A percentile compares a stretch with the other conserved stretches of the same genome.
These are phyloP conservation scores for Malassezia equina DNA, from an alignment of 1,284 basidiomycete species.

Conservation along the genomic window DNA sequence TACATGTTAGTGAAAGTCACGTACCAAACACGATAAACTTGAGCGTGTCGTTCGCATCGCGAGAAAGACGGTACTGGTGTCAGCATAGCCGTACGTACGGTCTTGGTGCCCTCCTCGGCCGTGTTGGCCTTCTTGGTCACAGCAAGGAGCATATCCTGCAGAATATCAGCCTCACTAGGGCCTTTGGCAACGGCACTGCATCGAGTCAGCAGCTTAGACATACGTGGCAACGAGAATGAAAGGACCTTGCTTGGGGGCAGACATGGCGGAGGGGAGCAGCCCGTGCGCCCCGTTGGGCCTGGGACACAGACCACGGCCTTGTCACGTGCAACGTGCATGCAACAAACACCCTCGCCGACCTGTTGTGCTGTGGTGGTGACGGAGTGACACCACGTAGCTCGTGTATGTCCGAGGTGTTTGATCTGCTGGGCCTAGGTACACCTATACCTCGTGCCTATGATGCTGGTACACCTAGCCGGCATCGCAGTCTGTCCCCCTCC, in stretches of 20 bases:
- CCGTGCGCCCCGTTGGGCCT: too few relatives aligned
- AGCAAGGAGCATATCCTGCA: background rate
- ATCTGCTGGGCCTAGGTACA: constrained; percentile 12
- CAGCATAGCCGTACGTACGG: constrained; percentile 6
- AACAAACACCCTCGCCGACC: background rate
- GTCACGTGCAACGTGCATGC: background rate
- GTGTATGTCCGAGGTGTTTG: constrained; percentile 17
- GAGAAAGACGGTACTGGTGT: constrained; percentile 14
- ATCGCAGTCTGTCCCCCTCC: constrained; percentile 13
- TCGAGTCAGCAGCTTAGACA: background rate
- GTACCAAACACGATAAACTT: constrained; percentile 10
- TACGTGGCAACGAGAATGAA: constrained; percentile 18
- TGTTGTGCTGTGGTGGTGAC: background rate
- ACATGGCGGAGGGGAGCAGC: too few relatives aligned
- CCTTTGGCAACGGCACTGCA: constrained; percentile 12
- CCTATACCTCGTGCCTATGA: background rate
- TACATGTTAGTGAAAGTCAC: background rate
- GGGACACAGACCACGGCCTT: too few relatives aligned
- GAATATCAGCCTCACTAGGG: constrained; percentile 5
- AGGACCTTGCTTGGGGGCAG: constrained; percentile 9
- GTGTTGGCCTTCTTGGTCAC: constrained; percentile 13
- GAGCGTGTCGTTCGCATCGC: constrained; percentile 3
- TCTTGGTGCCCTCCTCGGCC: constrained; percentile 17
- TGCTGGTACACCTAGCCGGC: background rate
- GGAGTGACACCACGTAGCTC: background rate